phyloP scores from a whole-genome alignment of 208 protist genomes.

The Trypanosoma conorhini region DNA sequence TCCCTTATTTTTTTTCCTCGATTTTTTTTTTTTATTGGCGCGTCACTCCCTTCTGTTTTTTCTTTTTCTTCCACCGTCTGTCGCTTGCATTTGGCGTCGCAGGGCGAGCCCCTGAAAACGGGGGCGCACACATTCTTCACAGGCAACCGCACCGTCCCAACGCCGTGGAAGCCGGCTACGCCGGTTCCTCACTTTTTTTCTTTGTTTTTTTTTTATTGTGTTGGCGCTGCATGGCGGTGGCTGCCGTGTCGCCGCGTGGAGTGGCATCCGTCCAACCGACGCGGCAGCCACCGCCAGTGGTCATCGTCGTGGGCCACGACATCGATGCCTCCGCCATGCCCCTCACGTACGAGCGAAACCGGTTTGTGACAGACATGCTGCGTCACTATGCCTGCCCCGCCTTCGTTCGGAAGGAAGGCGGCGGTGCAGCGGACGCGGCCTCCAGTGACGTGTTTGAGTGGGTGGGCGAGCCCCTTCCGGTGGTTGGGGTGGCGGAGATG shows the following conservation, averaged over 20 bases:
- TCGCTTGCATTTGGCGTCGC: too few relatives aligned
- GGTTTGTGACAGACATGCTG: constrained; percentile 40
- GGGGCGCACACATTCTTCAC: too few relatives aligned
- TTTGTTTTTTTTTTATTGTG: constrained; percentile 6
- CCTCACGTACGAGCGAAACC: constrained; percentile 40
- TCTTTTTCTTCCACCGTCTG: too few relatives aligned
- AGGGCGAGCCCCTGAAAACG: too few relatives aligned
- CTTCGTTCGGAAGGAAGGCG: constrained; percentile 15
- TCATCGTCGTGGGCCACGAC: constrained; percentile 38
- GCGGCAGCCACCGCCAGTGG: constrained; percentile 20
- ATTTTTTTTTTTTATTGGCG: too few relatives aligned
- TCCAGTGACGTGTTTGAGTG: constrained; percentile 40
- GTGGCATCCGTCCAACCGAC: neutral
- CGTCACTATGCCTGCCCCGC: constrained; percentile 41
- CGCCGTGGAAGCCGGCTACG: neutral
- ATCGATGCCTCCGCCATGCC: constrained; percentile 42
- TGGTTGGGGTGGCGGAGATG: constrained; percentile 44
- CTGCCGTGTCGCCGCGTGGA: neutral
- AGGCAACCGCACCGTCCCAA: too few relatives aligned
- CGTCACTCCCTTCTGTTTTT: too few relatives aligned
- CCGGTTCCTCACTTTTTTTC: neutral
- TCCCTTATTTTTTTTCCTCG: too few relatives aligned
- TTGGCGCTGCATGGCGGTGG: neutral
- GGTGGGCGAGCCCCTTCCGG: constrained; percentile 27
- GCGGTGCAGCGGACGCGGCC: neutral